These are phyloP conservation scores for Acacia pycnantha DNA, from an alignment of 331 rosid genomes.

Conservation along the genomic window DNA sequence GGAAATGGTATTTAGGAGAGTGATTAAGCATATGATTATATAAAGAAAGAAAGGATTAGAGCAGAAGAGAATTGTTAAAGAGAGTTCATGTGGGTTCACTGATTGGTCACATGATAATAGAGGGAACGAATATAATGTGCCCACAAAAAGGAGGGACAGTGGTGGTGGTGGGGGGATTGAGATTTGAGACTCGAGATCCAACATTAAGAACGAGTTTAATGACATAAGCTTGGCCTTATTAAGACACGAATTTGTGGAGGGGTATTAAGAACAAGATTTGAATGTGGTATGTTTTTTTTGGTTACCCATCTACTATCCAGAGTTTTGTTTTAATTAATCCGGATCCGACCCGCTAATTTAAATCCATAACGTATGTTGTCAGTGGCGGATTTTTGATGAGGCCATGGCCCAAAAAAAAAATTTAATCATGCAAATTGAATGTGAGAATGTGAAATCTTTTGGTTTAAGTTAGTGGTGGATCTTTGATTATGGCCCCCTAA, in stretches of 20 bases:
- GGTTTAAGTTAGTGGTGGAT: too few relatives aligned
- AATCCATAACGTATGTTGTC: too few relatives aligned
- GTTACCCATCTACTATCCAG: too few relatives aligned
- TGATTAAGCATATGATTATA: neutral
- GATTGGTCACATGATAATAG: slow-evolving; percentile 28
- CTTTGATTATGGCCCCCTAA: too few relatives aligned
- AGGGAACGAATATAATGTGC: slow-evolving; percentile 28
- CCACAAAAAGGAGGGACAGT: slow-evolving; percentile 6
- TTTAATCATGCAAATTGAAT: too few relatives aligned
- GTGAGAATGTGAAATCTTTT: too few relatives aligned
- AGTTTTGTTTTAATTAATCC: too few relatives aligned
- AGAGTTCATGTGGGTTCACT: slow-evolving; percentile 41
- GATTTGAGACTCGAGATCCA: slow-evolving; percentile 41
- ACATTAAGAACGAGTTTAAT: slow-evolving; percentile 37
- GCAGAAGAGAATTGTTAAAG: slow-evolving; percentile 13
- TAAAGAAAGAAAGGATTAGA: slow-evolving; percentile 7
- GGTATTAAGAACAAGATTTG: slow-evolving; percentile 19
- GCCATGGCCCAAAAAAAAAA: too few relatives aligned
- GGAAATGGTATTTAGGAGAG: slow-evolving; percentile 8
- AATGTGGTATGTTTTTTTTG: too few relatives aligned
- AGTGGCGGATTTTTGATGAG: too few relatives aligned
- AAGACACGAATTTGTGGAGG: slow-evolving; percentile 36
- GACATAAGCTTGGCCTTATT: slow-evolving; percentile 46
- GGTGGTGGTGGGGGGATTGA: slow-evolving; percentile 8
- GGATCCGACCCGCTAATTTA: too few relatives aligned